Base-by-base conservation (phyloP, 257 asterid genomes). In the Jacaranda copaia region DNA sequence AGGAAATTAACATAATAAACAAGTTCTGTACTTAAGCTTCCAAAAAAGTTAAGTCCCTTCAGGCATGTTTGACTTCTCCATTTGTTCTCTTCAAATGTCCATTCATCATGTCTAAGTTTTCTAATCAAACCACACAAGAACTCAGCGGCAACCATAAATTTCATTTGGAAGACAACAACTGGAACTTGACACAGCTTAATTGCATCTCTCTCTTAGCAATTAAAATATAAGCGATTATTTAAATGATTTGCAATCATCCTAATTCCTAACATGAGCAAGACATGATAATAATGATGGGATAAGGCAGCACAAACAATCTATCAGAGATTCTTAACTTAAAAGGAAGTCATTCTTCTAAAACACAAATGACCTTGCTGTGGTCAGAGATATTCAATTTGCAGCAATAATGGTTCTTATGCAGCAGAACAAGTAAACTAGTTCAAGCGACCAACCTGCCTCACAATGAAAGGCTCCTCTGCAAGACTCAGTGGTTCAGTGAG, bases 391-490 rank as follows among this genome's bases (percentile, higher is more conserved):
- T 39, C 51, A 32, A 3, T 45, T 19, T 58, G 48, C 72, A 49
- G 39, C 18, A 72, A 71, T 46, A 38, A 40, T 71, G 35, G 49
- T 49, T 10, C n/a, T 6, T 3, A 43, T 60, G 49, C 72, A 73
- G 66, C 63, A 63, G 19, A 80, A 73, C n/a, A 39, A 38, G 38
- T n/a, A 20, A 42, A 66, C 49, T 43, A 77, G 76, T 56, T 77
- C 66, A 64, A 73, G 55, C 18, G 16, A 72, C 94, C 68, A 82
- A 95, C 97, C 98, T 91, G 92, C 84, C 78, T 83, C 75, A 96
- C 99, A 56, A 93, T 89, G 77, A 91, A 86, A 35, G 98, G 96
- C 75, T 96, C 99, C 87, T 89, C 95, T 11, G 82, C 83, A 76
- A 70, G 90, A 87, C 95, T 91, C 70, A 96, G 80, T 18, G 98